A percentile compares a stretch with the other conserved stretches of the same genome.
Evolutionary conservation across 2,329 filamentous ascomycete species (phyloP).

Genomic region (Penicillium polonicum): DNA sequence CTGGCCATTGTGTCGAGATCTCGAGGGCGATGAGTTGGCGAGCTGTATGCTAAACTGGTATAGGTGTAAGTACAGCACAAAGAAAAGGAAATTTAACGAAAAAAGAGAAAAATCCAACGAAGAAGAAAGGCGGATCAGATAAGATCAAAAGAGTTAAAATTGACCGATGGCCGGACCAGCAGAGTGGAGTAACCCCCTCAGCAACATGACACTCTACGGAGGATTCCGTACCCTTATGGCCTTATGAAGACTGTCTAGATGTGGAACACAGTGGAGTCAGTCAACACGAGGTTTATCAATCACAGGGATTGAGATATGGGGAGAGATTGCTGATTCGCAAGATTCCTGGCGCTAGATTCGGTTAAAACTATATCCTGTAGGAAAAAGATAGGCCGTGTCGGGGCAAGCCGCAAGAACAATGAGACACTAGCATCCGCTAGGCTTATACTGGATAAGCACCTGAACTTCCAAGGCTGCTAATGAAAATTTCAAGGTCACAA

Average conservation of each 20-base stretch:
- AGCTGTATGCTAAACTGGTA: background rate
- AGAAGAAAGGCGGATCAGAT: conserved; percentile 6
- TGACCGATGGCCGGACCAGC: background rate
- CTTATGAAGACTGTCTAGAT: background rate
- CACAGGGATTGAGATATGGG: background rate
- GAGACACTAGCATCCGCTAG: background rate
- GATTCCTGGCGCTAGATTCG: background rate
- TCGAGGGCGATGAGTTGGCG: background rate
- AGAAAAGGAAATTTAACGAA: background rate
- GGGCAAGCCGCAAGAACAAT: background rate
- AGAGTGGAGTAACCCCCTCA: conserved; percentile 3
- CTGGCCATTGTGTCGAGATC: background rate
- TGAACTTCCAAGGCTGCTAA: background rate
- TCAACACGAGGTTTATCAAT: background rate
- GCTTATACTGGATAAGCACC: conserved; percentile 4
- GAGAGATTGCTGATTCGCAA: background rate
- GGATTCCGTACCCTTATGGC: no score
- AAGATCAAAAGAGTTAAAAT: conserved; percentile 5
- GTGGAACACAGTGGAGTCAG: background rate
- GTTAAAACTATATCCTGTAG: background rate
- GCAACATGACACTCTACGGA: background rate
- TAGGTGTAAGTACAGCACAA: background rate
- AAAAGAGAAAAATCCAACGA: background rate
- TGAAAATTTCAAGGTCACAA: background rate
- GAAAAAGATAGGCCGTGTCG: background rate